phyloP scores from a whole-genome alignment of 116 monocot genomes.

The Papilionanthe hybrid region DNA sequence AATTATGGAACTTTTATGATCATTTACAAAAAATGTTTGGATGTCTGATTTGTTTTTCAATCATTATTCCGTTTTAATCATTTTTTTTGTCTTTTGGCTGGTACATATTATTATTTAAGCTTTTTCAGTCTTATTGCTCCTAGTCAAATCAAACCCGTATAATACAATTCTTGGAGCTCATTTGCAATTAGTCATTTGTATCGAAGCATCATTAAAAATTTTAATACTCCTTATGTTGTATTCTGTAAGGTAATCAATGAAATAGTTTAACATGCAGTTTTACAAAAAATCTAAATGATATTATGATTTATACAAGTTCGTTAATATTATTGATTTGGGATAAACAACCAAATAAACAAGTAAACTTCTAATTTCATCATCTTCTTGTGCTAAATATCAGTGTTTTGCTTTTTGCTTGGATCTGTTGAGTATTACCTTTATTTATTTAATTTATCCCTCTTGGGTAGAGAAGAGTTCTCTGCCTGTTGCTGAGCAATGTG shows the following conservation, averaged over 20 bases:
- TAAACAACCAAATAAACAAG: not conserved
- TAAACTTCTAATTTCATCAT: not conserved
- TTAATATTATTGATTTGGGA: not conserved
- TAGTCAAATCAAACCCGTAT: not conserved
- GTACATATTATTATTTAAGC: not conserved
- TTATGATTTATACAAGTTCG: not conserved
- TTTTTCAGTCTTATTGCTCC: not conserved
- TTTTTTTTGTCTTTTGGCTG: not conserved
- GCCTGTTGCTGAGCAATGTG: conserved; percentile 90
- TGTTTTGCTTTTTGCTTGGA: conserved; percentile 1
- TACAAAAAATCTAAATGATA: not conserved
- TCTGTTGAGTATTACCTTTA: not conserved
- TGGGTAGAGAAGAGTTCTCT: conserved; percentile 77
- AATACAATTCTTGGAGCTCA: not conserved
- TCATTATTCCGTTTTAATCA: not conserved
- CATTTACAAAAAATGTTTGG: not conserved
- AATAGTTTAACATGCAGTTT: not conserved
- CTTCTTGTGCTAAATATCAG: not conserved
- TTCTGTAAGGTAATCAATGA: not conserved
- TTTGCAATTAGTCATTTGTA: not conserved
- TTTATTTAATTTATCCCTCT: conserved; percentile 16
- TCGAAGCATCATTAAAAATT: not conserved
- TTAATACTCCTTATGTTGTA: not conserved
- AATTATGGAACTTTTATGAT: conserved; percentile 1
- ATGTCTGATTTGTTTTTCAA: not conserved